A percentile compares a stretch with the other conserved stretches of the same genome.
These are phyloP conservation scores for Phytophthora ohioensis DNA, from an alignment of 352 stramenopile species.

Conservation along the genomic window DNA sequence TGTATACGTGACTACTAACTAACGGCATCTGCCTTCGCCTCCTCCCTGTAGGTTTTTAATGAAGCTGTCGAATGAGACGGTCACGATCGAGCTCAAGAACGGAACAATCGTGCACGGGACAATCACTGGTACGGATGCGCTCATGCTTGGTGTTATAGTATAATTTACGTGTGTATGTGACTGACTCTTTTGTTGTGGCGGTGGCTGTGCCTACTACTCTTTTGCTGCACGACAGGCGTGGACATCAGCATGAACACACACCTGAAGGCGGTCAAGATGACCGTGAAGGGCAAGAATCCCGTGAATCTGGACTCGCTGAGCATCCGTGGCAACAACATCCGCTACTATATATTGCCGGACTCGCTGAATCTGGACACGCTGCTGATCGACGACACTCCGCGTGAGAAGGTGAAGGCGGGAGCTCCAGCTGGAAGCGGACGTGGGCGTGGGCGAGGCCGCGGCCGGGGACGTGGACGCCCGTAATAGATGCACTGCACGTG, in stretches of 20 bases:
- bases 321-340: conserved; percentile 99
- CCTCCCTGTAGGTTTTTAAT: conserved; percentile 92
- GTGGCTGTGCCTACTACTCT: not conserved
- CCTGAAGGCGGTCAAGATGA: conserved; percentile 99
- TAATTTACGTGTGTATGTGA: conserved; percentile 3
- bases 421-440: conserved; percentile 67
- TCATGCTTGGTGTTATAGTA: not conserved
- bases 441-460: conserved; percentile 82
- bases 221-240: conserved; percentile 78
- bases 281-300: conserved; percentile 97
- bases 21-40: not conserved
- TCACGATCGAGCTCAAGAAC: conserved; percentile 99
- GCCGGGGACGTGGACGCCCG: conserved; percentile 65
- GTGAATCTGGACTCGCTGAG: conserved; percentile 97
- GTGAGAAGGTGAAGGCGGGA: conserved; percentile 92
- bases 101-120: conserved; percentile 99
- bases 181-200: not conserved
- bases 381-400: conserved; percentile 98
- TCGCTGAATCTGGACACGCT: conserved; percentile 99
- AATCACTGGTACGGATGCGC: conserved; percentile 85
- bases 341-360: conserved; percentile 95
- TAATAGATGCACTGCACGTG: conserved; percentile 34
- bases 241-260: conserved; percentile 99
- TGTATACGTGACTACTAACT: not conserved
- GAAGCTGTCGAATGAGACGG: conserved; percentile 99